Conservation (phyloP, 192 early-diverging fungal genomes). For the Thamnidium elegans region DNA sequence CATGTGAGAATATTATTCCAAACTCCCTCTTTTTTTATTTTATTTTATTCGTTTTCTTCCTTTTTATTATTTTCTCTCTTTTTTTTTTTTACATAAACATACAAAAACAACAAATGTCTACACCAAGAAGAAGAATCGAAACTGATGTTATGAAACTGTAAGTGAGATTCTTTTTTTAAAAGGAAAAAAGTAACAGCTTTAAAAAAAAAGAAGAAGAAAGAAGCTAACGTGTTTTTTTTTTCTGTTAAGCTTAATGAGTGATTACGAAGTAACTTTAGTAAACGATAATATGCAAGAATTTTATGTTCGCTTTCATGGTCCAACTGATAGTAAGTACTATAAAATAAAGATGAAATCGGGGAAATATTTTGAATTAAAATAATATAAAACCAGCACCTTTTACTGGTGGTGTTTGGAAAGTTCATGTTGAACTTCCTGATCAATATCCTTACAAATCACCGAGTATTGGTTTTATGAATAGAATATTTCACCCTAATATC, state of each 20-base stretch:
- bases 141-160: slow-evolving; percentile 99
- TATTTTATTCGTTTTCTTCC: not conserved
- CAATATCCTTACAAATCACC: slow-evolving; percentile 99
- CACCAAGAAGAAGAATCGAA: slow-evolving; percentile 91
- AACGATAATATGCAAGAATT: slow-evolving; percentile 99
- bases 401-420: slow-evolving; percentile 91
- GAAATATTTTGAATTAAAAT: not conserved
- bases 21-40: not conserved
- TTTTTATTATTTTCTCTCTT: not conserved
- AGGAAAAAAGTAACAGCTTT: too few species aligned
- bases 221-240: not conserved
- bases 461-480: slow-evolving; percentile 99
- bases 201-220: too few species aligned
- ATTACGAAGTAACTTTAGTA: slow-evolving; percentile 97
- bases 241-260: slow-evolving; percentile 88
- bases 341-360: not conserved
- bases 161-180: slow-evolving; percentile 27
- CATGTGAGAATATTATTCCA: not conserved
- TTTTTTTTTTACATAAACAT: slow-evolving; percentile 12
- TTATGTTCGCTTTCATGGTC: slow-evolving; percentile 90
- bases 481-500: slow-evolving; percentile 99
- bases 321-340: slow-evolving; percentile 79
- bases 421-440: slow-evolving; percentile 98
- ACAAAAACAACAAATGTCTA: slow-evolving; percentile 59
- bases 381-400: slow-evolving; percentile 69